phyloP scores from a whole-genome alignment of 768 basidiomycete genomes.

The Boletus subparvulus region DNA sequence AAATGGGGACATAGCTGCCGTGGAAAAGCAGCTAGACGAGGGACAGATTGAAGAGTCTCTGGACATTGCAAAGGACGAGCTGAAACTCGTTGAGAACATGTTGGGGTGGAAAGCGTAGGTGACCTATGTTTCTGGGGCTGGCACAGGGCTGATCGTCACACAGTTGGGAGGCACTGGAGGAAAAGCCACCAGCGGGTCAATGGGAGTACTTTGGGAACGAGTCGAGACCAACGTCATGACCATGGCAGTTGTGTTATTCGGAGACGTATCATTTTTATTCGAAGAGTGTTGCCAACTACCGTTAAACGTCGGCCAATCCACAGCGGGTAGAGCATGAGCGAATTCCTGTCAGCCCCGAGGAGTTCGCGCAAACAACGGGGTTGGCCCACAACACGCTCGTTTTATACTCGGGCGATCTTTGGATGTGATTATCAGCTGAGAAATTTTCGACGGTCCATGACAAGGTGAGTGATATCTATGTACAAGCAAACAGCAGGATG shows the following conservation, averaged over 20 bases:
- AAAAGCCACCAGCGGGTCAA: conserved; percentile 77
- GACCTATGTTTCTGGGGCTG: conserved; percentile 1
- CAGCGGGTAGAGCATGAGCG: not conserved
- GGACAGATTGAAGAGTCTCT: conserved; percentile 88
- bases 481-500: conserved; percentile 12
- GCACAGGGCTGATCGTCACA: conserved; percentile 3
- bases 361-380: conserved; percentile 22
- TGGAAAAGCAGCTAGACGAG: conserved; percentile 75
- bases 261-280: not conserved
- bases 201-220: conserved; percentile 80
- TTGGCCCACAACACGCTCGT: too few relatives aligned
- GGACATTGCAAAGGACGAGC: conserved; percentile 79
- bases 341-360: conserved; percentile 26
- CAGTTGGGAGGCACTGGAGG: conserved; percentile 89
- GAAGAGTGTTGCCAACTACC: conserved; percentile 5
- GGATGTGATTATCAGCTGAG: not conserved
- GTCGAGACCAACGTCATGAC: conserved; percentile 40
- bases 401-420: not conserved
- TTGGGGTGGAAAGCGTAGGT: conserved; percentile 96
- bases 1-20: conserved; percentile 61
- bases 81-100: conserved; percentile 76
- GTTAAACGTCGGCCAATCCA: not conserved
- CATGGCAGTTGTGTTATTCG: not conserved
- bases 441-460: not conserved
- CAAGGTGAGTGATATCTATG: conserved; percentile 5